Conservation (phyloP, 2,329 filamentous ascomycete genomes). For the Pestalotiopsis fici region DNA sequence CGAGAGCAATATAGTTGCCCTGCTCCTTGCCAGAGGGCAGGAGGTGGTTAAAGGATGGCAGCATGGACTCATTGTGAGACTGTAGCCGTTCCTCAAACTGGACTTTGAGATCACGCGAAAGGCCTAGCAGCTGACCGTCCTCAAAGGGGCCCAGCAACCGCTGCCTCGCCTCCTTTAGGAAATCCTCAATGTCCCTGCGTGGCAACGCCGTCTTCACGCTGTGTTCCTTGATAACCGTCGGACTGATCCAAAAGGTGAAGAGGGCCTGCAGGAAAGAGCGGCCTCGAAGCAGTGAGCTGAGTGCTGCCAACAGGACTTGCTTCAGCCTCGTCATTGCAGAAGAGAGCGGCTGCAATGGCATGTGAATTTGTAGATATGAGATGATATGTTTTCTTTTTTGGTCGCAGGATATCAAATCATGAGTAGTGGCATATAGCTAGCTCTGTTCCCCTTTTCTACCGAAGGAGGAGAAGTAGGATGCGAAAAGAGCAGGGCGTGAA, state of each 20-base stretch:
- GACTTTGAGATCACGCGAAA: slow-evolving; percentile 51
- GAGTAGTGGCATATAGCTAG: slow-evolving; percentile 19
- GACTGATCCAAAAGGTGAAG: slow-evolving; percentile 53
- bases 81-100: slow-evolving; percentile 57
- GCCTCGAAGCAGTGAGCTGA: slow-evolving; percentile 60
- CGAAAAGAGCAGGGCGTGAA: slow-evolving; percentile 17
- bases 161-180: slow-evolving; percentile 57
- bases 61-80: slow-evolving; percentile 59
- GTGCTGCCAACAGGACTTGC: slow-evolving; percentile 53
- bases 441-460: background rate
- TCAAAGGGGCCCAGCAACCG: slow-evolving; percentile 50
- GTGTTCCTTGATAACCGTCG: slow-evolving; percentile 35
- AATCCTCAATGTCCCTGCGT: slow-evolving; percentile 44
- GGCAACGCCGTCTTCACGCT: slow-evolving; percentile 17
- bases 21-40: slow-evolving; percentile 61
- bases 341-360: slow-evolving; percentile 49
- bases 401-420: slow-evolving; percentile 11
- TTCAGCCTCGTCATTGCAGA: slow-evolving; percentile 59
- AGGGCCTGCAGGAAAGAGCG: slow-evolving; percentile 61
- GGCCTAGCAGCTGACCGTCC: slow-evolving; percentile 42
- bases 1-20: slow-evolving; percentile 63
- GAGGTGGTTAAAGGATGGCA: slow-evolving; percentile 66
- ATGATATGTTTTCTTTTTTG: too few relatives aligned
- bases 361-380: slow-evolving; percentile 29
- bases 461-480: background rate